phyloP scores from a whole-genome alignment of 306 rosid species.

The Cajanus cajan region DNA sequence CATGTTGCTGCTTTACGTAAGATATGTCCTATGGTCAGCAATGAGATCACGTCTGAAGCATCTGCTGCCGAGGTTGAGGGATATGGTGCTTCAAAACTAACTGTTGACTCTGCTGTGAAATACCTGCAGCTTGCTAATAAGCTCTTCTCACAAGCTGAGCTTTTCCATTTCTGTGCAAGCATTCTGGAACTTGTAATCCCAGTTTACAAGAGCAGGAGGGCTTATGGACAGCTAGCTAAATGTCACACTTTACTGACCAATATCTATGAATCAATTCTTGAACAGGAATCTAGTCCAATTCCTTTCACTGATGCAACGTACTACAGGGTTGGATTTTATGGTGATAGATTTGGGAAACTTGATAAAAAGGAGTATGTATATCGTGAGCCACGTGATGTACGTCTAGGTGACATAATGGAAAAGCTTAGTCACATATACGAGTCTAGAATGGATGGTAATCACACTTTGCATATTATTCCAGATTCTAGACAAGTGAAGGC shows the following conservation, averaged over 20 bases:
- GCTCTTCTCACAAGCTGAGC: slow-evolving; percentile 97
- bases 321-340: slow-evolving; percentile 94
- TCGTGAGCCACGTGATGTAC: slow-evolving; percentile 96
- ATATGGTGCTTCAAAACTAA: slow-evolving; percentile 93
- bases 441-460: slow-evolving; percentile 89
- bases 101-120: slow-evolving; percentile 95
- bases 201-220: slow-evolving; percentile 92
- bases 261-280: slow-evolving; percentile 91
- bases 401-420: slow-evolving; percentile 98
- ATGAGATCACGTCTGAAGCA: slow-evolving; percentile 92
- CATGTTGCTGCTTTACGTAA: slow-evolving; percentile 88
- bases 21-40: slow-evolving; percentile 97
- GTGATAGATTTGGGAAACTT: slow-evolving; percentile 83
- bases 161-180: slow-evolving; percentile 95
- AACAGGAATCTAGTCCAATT: slow-evolving; percentile 96
- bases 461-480: slow-evolving; percentile 83
- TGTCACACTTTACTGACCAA: slow-evolving; percentile 85
- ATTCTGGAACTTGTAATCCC: slow-evolving; percentile 95
- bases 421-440: slow-evolving; percentile 91
- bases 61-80: slow-evolving; percentile 99
- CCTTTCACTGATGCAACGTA: slow-evolving; percentile 96
- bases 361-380: slow-evolving; percentile 85
- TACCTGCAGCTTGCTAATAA: slow-evolving; percentile 96
- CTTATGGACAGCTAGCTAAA: slow-evolving; percentile 87
- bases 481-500: slow-evolving; percentile 98